Evolutionary conservation across 768 basidiomycete genomes (phyloP), one percentile per base, ranked within the genome.

Genomic region (Phylloporus sp.): DNA sequence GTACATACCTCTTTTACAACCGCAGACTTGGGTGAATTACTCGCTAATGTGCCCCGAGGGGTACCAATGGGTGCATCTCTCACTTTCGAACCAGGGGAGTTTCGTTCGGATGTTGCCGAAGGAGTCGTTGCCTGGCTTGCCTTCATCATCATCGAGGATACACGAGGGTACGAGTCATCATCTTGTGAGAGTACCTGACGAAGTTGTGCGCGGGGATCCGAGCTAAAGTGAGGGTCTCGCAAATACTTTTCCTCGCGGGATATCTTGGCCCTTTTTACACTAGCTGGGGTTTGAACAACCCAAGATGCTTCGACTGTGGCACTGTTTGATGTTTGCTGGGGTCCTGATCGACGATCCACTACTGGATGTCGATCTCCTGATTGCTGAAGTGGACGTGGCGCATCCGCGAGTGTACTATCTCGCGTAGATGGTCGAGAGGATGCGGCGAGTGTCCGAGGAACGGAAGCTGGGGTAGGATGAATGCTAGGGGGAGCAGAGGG

Each of bases 111-210:
- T 4, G 56, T 49, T 3, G 49, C 50, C 15, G 55, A 55, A 10
- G 63, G 65, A 12, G 58, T 65, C 12, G 52, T 45, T 0, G 54
- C 59, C 47, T 58, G 64, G 41, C 55, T 64, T 6, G 57, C 57
- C 43, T 57, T 69, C 62, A 67, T 66, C 55, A 65, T 63, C 29
- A 60, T 61, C 16, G 59, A 67, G 18, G 58, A 49, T 28, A 55
- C 36, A 39, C 62, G 66, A 45, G 58, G 67, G n/a, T 58, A 58
- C 6, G 53, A 32, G 18, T 59, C 59, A 4, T 54, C 46, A 9
- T 69, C 67, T 44, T 69, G 59, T 24, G 69, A 70, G 32, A 69
- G 69, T 29, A 69, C 59, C 47, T 70, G 58, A 12, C 69, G 68
- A 45, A 69, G 57, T 27, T 69, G 65, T 13, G 50, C 44, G 38